phyloP scores from a whole-genome alignment of 2,329 filamentous ascomycete genomes.

The Penicillium expansum region DNA sequence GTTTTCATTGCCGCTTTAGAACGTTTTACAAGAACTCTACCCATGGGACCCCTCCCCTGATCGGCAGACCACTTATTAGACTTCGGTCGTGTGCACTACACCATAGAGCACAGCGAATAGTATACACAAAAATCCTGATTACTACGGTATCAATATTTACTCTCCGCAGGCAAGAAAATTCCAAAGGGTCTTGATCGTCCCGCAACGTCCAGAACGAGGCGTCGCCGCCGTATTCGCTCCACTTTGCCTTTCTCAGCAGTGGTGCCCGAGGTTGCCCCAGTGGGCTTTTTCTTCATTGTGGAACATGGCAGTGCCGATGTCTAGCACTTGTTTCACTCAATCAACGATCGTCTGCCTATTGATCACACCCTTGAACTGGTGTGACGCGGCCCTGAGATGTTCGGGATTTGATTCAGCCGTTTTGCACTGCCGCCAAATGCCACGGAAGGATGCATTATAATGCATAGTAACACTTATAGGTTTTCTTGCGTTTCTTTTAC shows the following conservation, averaged over 20 bases:
- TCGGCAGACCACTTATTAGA: conserved; percentile 12
- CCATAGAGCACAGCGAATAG: conserved; percentile 5
- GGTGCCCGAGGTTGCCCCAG: not conserved
- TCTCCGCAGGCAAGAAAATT: not conserved
- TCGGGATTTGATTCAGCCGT: not conserved
- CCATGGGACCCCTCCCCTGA: conserved; percentile 11
- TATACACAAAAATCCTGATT: conserved; percentile 2
- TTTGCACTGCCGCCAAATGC: not conserved
- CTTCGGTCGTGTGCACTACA: conserved; percentile 7
- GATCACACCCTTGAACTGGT: not conserved
- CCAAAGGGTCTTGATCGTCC: not conserved
- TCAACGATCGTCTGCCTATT: not conserved
- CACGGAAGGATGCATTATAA: not conserved
- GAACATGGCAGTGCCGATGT: conserved; percentile 6
- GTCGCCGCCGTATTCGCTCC: not conserved
- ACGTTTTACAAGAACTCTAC: conserved; percentile 7
- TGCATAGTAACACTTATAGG: not conserved
- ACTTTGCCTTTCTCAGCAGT: conserved; percentile 1
- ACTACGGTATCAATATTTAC: not conserved
- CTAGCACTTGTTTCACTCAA: conserved; percentile 9
- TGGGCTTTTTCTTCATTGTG: not conserved
- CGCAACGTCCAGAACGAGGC: not conserved
- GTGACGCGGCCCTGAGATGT: not conserved
- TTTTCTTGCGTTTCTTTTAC: not conserved
- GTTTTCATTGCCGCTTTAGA: not conserved